A percentile compares a stretch with the other conserved stretches of the same genome.
Evolutionary conservation across 1,139 yeast species (phyloP).

Genomic region (Taphrina deformans): DNA sequence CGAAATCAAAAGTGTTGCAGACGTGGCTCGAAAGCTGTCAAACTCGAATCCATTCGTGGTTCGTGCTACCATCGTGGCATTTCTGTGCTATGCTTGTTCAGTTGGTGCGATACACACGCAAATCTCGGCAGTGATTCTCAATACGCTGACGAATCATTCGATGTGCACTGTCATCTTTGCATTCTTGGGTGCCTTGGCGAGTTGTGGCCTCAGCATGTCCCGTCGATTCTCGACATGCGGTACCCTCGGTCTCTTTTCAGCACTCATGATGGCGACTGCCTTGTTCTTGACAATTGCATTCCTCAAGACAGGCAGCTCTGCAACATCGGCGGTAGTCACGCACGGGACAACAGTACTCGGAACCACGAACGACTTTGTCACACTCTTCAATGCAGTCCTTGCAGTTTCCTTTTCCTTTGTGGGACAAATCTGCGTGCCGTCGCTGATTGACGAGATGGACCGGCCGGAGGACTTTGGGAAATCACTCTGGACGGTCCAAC

Average conservation of each 20-base stretch:
- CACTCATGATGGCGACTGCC: not conserved
- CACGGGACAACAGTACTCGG: not conserved
- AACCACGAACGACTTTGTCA: constrained; percentile 5
- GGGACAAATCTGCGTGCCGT: constrained; percentile 4
- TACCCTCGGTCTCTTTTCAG: constrained; percentile 5
- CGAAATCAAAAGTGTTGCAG: not conserved
- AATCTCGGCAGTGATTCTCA: constrained; percentile 1
- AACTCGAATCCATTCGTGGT: not conserved
- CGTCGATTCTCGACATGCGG: constrained; percentile 4
- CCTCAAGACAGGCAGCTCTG: not conserved
- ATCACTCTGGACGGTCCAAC: constrained; percentile 7
- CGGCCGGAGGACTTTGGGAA: not conserved
- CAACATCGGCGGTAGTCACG: not conserved
- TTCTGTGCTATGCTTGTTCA: constrained; percentile 2
- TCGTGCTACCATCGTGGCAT: not conserved
- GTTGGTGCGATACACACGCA: constrained; percentile 3
- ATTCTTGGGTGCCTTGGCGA: not conserved
- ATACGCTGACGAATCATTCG: constrained; percentile 1
- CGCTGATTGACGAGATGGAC: constrained; percentile 5
- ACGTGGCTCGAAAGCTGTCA: constrained; percentile 1
- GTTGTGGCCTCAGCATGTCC: not conserved
- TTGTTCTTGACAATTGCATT: not conserved
- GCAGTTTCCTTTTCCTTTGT: constrained; percentile 3
- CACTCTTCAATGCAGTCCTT: not conserved
- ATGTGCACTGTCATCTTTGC: constrained; percentile 7